Conservation (phyloP, 495 filamentous ascomycete species). For the Podospora comata region DNA sequence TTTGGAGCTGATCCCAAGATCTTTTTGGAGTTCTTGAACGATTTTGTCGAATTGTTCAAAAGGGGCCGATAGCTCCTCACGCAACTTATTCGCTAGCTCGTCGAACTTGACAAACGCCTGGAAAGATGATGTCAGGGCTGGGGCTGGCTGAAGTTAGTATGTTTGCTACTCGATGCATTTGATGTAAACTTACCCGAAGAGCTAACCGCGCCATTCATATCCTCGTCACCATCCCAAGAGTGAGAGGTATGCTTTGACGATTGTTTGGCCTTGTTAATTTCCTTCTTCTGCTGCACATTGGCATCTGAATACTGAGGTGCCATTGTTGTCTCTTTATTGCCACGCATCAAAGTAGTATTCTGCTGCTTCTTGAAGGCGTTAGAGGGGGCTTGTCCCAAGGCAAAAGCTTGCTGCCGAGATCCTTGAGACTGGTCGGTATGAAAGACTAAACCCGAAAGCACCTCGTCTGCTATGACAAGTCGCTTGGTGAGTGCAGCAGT, state of each 20-base stretch:
- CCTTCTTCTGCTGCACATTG: neutral
- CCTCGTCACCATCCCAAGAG: neutral
- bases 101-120: conserved; percentile 13
- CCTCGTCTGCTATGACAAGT: too few species aligned
- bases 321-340: neutral
- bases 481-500: neutral
- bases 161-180: neutral
- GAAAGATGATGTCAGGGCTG: neutral
- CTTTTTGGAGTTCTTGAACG: neutral
- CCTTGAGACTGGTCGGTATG: neutral
- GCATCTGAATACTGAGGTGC: neutral
- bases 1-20: neutral
- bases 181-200: neutral
- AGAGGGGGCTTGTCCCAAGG: neutral
- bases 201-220: neutral
- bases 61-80: neutral
- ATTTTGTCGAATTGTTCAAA: neutral
- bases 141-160: neutral
- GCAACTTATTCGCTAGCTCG: neutral
- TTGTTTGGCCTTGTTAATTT: neutral
- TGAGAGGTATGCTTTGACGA: neutral
- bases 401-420: neutral
- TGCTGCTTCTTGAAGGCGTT: neutral
- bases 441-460: neutral
- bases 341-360: neutral